Percentiles rank a stretch among this genome's conserved stretches.
Conservation (phyloP, 768 basidiomycete genomes). For the Tubosaeta sp. region DNA sequence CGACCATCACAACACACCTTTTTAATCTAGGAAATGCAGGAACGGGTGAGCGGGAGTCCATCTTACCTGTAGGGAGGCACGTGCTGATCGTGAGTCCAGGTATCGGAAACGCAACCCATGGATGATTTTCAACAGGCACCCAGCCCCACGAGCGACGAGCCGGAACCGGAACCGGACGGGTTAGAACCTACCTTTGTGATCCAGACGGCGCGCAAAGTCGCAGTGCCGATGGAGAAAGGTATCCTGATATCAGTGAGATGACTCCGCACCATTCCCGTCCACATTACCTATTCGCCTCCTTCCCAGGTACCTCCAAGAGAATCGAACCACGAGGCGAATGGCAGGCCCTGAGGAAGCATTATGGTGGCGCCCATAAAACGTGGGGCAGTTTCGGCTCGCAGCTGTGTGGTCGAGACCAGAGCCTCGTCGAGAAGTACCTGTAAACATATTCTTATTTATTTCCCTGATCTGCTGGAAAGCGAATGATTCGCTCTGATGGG, state of each 20-base stretch:
- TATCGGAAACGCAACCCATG: slow-evolving; percentile 9
- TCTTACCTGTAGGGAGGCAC: slow-evolving; percentile 18
- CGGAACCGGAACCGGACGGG: slow-evolving; percentile 3
- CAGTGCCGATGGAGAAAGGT: slow-evolving; percentile 17
- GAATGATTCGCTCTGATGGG: neutral
- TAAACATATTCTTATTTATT: neutral
- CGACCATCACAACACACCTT: slow-evolving; percentile 21
- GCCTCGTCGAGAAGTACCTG: neutral
- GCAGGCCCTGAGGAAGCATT: slow-evolving; percentile 11
- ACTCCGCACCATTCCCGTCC: neutral
- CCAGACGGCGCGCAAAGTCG: slow-evolving; percentile 19
- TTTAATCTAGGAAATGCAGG: slow-evolving; percentile 23
- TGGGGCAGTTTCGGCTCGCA: slow-evolving; percentile 11
- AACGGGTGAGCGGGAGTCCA: slow-evolving; percentile 15
- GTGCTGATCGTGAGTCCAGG: slow-evolving; percentile 25
- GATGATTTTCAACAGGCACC: slow-evolving; percentile 9
- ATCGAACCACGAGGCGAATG: slow-evolving; percentile 16
- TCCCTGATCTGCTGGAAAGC: neutral
- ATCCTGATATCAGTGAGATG: slow-evolving; percentile 19
- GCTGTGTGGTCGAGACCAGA: neutral
- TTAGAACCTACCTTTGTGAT: slow-evolving; percentile 20
- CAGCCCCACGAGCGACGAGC: neutral
- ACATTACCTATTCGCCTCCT: slow-evolving; percentile 6
- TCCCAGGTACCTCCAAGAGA: slow-evolving; percentile 26
- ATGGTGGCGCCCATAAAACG: slow-evolving; percentile 2